These are phyloP conservation scores for Tetrahymena malaccensis DNA, from an alignment of 73 alveolate species.

Conservation along the genomic window DNA sequence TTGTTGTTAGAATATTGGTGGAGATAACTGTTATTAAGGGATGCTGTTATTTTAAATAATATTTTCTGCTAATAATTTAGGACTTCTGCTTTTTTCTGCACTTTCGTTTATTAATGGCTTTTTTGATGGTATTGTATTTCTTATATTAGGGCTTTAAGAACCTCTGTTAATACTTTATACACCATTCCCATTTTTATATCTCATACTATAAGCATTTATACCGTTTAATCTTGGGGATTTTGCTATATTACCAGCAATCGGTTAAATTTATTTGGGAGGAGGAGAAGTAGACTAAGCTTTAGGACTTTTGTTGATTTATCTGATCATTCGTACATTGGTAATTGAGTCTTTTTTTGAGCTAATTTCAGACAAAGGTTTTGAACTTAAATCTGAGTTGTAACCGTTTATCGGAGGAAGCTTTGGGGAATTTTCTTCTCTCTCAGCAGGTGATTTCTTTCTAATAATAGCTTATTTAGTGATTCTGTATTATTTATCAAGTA, in stretches of 20 bases:
- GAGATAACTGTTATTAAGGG: background rate
- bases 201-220: background rate
- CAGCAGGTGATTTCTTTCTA: background rate
- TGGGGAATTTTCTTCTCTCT: background rate
- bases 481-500: background rate
- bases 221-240: background rate
- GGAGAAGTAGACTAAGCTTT: background rate
- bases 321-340: background rate
- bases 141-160: background rate
- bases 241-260: background rate
- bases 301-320: background rate
- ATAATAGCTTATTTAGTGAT: background rate
- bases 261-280: background rate
- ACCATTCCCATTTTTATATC: background rate
- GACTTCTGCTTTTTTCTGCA: background rate
- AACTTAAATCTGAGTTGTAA: background rate
- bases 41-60: background rate
- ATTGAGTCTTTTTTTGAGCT: background rate
- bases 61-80: background rate
- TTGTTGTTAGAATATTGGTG: background rate
- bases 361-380: background rate
- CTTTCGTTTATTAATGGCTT: background rate
- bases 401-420: background rate
- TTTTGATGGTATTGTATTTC: background rate
- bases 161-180: background rate